Evolutionary conservation across 2,329 filamentous ascomycete species (phyloP).

Genomic region (Fusarium palustre): DNA sequence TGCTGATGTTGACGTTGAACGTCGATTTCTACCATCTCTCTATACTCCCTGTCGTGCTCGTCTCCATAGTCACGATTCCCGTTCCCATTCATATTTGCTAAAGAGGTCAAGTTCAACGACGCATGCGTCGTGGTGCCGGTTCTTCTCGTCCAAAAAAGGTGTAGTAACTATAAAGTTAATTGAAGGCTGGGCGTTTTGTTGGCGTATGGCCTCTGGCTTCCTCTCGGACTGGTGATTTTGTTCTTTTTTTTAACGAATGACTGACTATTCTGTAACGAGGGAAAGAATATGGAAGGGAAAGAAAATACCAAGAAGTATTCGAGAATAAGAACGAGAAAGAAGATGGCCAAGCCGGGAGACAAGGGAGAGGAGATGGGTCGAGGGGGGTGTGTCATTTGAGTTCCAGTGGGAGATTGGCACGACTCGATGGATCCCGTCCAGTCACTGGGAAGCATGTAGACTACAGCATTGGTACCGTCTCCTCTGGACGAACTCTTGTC

Average conservation of each 20-base stretch:
- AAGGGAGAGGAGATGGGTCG: constrained; percentile 22
- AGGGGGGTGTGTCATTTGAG: constrained; percentile 31
- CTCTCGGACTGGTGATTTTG: not conserved
- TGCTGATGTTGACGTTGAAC: constrained; percentile 47
- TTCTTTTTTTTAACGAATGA: constrained; percentile 23
- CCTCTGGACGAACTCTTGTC: not conserved
- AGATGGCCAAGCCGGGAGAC: constrained; percentile 11
- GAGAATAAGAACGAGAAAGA: constrained; percentile 30
- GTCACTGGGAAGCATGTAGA: constrained; percentile 25
- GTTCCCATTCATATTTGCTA: constrained; percentile 48
- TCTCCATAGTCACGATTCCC: constrained; percentile 43
- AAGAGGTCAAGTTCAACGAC: not conserved
- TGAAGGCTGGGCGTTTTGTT: constrained; percentile 19
- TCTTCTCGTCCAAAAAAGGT: constrained; percentile 3
- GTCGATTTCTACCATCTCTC: constrained; percentile 54
- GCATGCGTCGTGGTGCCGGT: constrained; percentile 31
- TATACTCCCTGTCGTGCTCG: constrained; percentile 45
- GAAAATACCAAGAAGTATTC: constrained; percentile 18
- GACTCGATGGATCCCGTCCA: constrained; percentile 12
- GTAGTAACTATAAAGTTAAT: constrained; percentile 1
- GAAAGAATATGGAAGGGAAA: constrained; percentile 18
- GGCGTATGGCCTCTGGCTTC: not conserved
- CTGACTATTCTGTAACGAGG: constrained; percentile 16
- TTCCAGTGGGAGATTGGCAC: constrained; percentile 29
- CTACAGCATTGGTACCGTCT: not conserved